Evolutionary conservation across 2,329 filamentous ascomycete species (phyloP).

Genomic region (Chaetothyriales sp.): DNA sequence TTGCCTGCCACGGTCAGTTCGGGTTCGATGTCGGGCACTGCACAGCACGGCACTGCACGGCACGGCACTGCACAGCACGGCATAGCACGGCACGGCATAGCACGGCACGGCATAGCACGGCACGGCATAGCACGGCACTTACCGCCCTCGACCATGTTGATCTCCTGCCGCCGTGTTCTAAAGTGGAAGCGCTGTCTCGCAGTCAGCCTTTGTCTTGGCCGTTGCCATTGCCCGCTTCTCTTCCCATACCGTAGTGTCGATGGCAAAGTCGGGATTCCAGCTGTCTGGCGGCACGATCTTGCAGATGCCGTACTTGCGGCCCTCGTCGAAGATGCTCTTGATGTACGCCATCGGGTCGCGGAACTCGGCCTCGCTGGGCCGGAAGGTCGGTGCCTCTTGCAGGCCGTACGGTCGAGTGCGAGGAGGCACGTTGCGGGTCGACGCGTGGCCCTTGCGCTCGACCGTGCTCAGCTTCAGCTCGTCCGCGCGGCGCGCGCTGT

Average conservation of each 20-base stretch:
- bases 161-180: slow-evolving; percentile 83
- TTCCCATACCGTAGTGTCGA: slow-evolving; percentile 76
- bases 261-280: slow-evolving; percentile 91
- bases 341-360: slow-evolving; percentile 90
- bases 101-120: slow-evolving; percentile 9
- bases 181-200: slow-evolving; percentile 76
- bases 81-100: slow-evolving; percentile 9
- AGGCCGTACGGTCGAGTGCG: slow-evolving; percentile 70
- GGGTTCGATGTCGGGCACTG: too few species aligned
- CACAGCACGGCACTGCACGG: slow-evolving; percentile 9
- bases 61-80: slow-evolving; percentile 13
- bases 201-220: background rate
- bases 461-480: slow-evolving; percentile 79
- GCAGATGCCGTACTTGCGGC: slow-evolving; percentile 76
- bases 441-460: slow-evolving; percentile 74
- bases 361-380: slow-evolving; percentile 86
- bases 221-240: background rate
- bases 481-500: slow-evolving; percentile 50
- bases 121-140: slow-evolving; percentile 28
- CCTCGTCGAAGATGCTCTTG: slow-evolving; percentile 77
- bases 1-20: slow-evolving; percentile 47
- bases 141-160: slow-evolving; percentile 98
- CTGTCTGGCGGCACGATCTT: slow-evolving; percentile 87
- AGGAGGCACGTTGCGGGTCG: slow-evolving; percentile 61
- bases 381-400: slow-evolving; percentile 78